Evolutionary conservation across 352 stramenopile species (phyloP).

Genomic region (Phytophthora crassamura): DNA sequence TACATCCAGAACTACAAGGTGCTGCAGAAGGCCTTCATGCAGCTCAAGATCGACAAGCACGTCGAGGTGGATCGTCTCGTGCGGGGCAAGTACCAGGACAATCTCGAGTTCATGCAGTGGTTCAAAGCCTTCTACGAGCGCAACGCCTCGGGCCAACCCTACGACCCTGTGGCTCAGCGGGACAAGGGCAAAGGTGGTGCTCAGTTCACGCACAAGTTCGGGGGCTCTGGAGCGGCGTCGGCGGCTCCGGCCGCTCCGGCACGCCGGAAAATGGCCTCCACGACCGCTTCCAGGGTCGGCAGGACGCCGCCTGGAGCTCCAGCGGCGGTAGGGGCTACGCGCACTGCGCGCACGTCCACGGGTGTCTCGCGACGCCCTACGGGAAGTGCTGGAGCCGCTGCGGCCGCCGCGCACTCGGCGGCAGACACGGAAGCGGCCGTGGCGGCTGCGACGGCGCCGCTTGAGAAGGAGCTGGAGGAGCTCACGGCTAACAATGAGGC

Average conservation of each 20-base stretch:
- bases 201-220: constrained; percentile 79
- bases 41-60: constrained; percentile 95
- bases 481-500: constrained; percentile 67
- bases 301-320: constrained; percentile 60
- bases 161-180: constrained; percentile 93
- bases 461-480: constrained; percentile 84
- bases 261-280: constrained; percentile 49
- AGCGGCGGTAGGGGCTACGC: constrained; percentile 23
- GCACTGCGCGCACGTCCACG: constrained; percentile 29
- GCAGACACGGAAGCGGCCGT: constrained; percentile 39
- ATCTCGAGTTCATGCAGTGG: constrained; percentile 99
- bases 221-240: constrained; percentile 26
- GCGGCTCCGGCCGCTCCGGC: constrained; percentile 32
- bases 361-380: constrained; percentile 40
- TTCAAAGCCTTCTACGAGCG: constrained; percentile 94
- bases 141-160: constrained; percentile 87
- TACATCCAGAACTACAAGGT: constrained; percentile 99
- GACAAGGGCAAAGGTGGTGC: constrained; percentile 95
- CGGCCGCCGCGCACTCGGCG: constrained; percentile 15
- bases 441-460: constrained; percentile 43
- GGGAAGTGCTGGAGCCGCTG: constrained; percentile 30
- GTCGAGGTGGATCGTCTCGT: constrained; percentile 99
- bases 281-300: constrained; percentile 37
- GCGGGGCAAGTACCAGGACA: constrained; percentile 99
- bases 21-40: constrained; percentile 97